Conservation (phyloP, 495 filamentous ascomycete genomes). For the Penicillium chermesinum region DNA sequence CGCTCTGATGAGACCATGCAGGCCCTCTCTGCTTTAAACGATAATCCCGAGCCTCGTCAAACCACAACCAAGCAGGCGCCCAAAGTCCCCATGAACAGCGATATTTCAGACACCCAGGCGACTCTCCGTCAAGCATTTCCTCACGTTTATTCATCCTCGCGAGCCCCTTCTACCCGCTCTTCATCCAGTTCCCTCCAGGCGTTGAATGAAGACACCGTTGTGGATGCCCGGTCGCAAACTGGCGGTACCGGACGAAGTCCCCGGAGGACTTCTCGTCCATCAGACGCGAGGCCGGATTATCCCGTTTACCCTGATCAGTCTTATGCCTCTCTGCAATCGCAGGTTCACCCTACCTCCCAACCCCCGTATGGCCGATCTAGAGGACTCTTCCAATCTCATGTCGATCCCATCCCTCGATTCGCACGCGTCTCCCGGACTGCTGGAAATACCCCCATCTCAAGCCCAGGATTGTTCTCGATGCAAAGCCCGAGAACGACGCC, state of each 20-base stretch:
- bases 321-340: slow-evolving; percentile 46
- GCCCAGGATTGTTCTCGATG: slow-evolving; percentile 59
- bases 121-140: slow-evolving; percentile 37
- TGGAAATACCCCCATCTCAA: slow-evolving; percentile 63
- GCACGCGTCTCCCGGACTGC: slow-evolving; percentile 42
- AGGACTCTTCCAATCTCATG: slow-evolving; percentile 37
- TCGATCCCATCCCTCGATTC: slow-evolving; percentile 30
- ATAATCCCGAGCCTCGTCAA: slow-evolving; percentile 23
- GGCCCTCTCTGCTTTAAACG: slow-evolving; percentile 15
- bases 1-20: slow-evolving; percentile 24
- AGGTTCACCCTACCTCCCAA: slow-evolving; percentile 43
- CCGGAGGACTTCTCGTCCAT: slow-evolving; percentile 29
- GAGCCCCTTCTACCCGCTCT: slow-evolving; percentile 39
- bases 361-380: slow-evolving; percentile 34
- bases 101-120: slow-evolving; percentile 30
- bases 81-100: slow-evolving; percentile 21
- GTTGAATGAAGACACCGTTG: slow-evolving; percentile 41
- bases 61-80: slow-evolving; percentile 25
- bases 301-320: slow-evolving; percentile 52
- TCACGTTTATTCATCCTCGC: slow-evolving; percentile 35
- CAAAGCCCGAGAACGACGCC: slow-evolving; percentile 42
- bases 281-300: slow-evolving; percentile 32
- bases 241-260: slow-evolving; percentile 21
- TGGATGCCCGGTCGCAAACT: slow-evolving; percentile 38
- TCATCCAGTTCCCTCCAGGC: slow-evolving; percentile 45